Evolutionary conservation across 2,329 filamentous ascomycete genomes (phyloP), one percentile per base, ranked within the genome.

Genomic region (Boeremia lycopersici): DNA sequence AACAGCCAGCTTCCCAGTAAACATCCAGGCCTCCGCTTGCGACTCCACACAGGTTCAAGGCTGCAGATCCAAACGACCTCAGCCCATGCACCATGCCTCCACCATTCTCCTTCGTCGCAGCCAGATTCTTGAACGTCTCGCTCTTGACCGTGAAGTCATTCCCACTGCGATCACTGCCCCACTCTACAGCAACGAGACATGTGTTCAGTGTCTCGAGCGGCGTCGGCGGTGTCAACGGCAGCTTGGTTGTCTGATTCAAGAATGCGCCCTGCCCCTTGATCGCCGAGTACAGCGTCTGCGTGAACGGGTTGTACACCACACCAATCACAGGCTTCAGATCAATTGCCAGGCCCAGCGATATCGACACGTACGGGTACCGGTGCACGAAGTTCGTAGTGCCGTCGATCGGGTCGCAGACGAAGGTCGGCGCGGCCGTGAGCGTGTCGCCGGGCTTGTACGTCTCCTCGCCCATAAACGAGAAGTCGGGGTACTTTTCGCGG

Each of bases 1-100:
- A 93, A 74, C 89, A 91, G 0, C 90, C 90, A 33, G 88, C 89
- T 76, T 93, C 90, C 90, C 90, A 93, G 72, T 91, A 93, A 19
- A 85, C 66, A 71, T 93, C 90, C 25, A 91, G 64, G 71, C 86
- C 82, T 0, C 90, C 90, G 9, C 85, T 83, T 2, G 90, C 90
- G 3, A 91, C 87, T 34, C 81, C 83, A 53, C 88, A 90, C 15
- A 93, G 74, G 72, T 93, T 93, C 65, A 93, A 77, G 35, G 90
- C 90, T 7, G 90, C 90, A 45, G 83, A 87, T 2, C 90, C 90
- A 57, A 91, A 75, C 31, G 81, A 85, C n/a, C 90, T 80, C 53
- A 93, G 72, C 9, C 84, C 85, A 70, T 93, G 90, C 40, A 90
- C 89, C 89, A 93, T 93, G 4, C 84, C 82, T 7, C 89, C 89